A percentile compares a stretch with the other conserved stretches of the same genome.
phyloP scores from a whole-genome alignment of 2,329 filamentous ascomycete genomes.

The Metarhizium brunneum region DNA sequence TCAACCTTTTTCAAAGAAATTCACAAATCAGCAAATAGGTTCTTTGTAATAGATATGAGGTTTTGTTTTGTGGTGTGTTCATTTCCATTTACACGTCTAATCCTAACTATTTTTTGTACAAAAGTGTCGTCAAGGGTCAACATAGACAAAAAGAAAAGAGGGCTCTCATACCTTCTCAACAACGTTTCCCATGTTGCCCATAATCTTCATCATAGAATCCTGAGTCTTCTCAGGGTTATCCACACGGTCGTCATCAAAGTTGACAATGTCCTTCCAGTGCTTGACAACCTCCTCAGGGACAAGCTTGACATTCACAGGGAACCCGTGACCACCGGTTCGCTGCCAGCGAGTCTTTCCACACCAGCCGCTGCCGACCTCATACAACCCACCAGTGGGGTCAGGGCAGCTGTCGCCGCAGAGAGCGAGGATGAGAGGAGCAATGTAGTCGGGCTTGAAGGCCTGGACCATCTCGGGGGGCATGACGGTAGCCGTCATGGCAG shows the following conservation, averaged over 20 bases:
- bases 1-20: constrained; percentile 11
- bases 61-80: background rate
- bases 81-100: constrained; percentile 8
- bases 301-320: constrained; percentile 76
- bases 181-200: constrained; percentile 78
- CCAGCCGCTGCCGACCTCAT: constrained; percentile 95
- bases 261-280: constrained; percentile 67
- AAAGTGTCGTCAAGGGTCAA: constrained; percentile 1
- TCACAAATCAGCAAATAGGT: constrained; percentile 13
- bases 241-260: constrained; percentile 80
- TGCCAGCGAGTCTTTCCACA: constrained; percentile 90
- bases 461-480: constrained; percentile 96
- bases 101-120: constrained; percentile 11
- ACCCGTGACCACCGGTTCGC: constrained; percentile 77
- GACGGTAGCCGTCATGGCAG: constrained; percentile 86
- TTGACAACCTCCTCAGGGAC: constrained; percentile 76
- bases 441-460: constrained; percentile 98
- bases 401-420: constrained; percentile 82
- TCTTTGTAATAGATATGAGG: background rate
- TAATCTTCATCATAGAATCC: constrained; percentile 66
- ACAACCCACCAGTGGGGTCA: constrained; percentile 75
- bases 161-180: constrained; percentile 50
- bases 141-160: constrained; percentile 9
- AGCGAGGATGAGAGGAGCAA: constrained; percentile 83
- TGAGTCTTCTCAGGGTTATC: constrained; percentile 76